These are phyloP conservation scores for Saturnispora gosingensis DNA, from an alignment of 805 yeast genomes.

Conservation along the genomic window DNA sequence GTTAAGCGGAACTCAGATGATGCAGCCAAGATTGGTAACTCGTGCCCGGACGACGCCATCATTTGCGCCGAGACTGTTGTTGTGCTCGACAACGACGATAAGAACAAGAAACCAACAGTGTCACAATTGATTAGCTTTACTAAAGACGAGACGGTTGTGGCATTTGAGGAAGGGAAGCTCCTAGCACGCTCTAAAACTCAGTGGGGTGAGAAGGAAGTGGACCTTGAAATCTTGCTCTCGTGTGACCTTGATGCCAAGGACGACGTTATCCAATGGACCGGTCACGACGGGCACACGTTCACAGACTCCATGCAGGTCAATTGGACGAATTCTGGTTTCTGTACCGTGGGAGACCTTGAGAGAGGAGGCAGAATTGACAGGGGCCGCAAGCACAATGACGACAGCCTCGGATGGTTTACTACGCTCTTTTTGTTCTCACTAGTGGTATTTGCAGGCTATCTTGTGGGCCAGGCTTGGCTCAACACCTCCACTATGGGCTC, in stretches of 20 bases:
- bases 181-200: constrained; percentile 32
- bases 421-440: constrained; percentile 73
- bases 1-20: constrained; percentile 30
- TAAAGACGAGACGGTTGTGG: constrained; percentile 26
- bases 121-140: constrained; percentile 27
- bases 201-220: constrained; percentile 62
- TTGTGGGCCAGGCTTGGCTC: constrained; percentile 67
- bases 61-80: constrained; percentile 68
- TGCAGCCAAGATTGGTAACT: constrained; percentile 26
- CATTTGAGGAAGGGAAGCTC: constrained; percentile 28
- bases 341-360: constrained; percentile 2
- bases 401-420: constrained; percentile 72
- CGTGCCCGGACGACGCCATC: constrained; percentile 65
- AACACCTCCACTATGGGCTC: constrained; percentile 58
- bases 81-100: constrained; percentile 37
- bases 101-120: constrained; percentile 39
- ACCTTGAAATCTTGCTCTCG: constrained; percentile 39
- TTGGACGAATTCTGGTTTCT: constrained; percentile 19
- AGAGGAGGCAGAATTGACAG: constrained; percentile 17
- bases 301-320: not conserved
- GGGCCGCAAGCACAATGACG: constrained; percentile 21
- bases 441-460: constrained; percentile 59
- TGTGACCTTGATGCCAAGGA: constrained; percentile 20
- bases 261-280: constrained; percentile 9
- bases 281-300: constrained; percentile 3